Base-by-base conservation (phyloP, 164 flowering plant genomes). In the Stephania yunnanensis region DNA sequence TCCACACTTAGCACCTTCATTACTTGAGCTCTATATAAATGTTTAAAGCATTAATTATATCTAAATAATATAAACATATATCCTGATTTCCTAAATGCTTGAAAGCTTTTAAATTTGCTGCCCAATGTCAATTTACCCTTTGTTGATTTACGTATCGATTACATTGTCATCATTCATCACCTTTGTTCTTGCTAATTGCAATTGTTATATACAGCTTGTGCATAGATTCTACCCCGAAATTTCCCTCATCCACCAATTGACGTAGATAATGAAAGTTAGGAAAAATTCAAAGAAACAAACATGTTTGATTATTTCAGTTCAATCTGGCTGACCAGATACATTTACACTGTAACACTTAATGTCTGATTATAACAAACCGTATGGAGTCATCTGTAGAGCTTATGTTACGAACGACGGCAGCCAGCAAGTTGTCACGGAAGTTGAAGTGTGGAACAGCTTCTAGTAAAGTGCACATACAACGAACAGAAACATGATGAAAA, bases 381-480 rank as follows among this genome's bases (percentile, higher is more conserved):
- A 85, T 71, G 61, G 85, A 84, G 73, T 86, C 98, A 89, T 94
- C 95, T 1, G 86, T 53, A 75, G 97, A 92, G 81, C 88, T 79
- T 70, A 94, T 83, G 78, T 92, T 90, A 80, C 78, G 83, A 55
- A 89, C 78, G 74, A 90, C 92, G 72, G 84, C 85, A 70, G 76
- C 84, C 68, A 96, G 75, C 81, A 96, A 85, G 83, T 73, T 89
- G 73, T 90, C 97, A 50, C 91, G 89, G 73, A 83, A 92, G 86
- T 96, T 96, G 83, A 96, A 96, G 82, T 92, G 97, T 15, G 99
- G 97, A 77, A 84, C 91, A 46, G 97, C 90, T 61, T 90, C 97
- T 22, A 94, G 89, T 86, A 96, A 86, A 78, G 85, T 81, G 82
- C 98, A 91, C 61, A 96, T 81, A 79, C 98, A 94, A 44, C 95